Evolutionary conservation across 2,329 filamentous ascomycete genomes (phyloP), one percentile per base, ranked within the genome.

Genomic region (Ophiostoma angusticollis): DNA sequence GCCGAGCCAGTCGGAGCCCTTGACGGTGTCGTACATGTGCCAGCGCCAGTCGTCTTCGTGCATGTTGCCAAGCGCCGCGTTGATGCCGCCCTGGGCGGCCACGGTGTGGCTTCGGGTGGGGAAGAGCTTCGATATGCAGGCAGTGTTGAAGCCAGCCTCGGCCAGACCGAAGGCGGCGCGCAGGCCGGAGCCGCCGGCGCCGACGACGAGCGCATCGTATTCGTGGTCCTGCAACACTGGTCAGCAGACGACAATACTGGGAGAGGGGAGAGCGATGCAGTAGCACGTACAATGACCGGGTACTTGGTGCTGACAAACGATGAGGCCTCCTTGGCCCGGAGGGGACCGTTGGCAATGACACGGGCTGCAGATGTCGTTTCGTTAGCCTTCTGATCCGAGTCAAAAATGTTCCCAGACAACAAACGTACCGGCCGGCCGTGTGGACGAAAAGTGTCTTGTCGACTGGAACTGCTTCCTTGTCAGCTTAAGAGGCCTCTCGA

Each of bases 11-110:
- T 95, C 87, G 49, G 84, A 93, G 49, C 87, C 87, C 72, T 95
- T 95, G 59, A 95, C 87, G 31, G 87, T 95, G 62, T 95, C 87
- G 70, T 95, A 95, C 87, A 95, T 95, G 67, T 95, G 87, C 87
- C 87, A 95, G 70, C 86, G 79, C 87, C 87, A 95, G 67, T 95
- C 86, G 56, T 95, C 87, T 69, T 89, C 77, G 72, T 94, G 86
- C 87, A 95, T 95, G 68, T 93, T 94, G 57, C 84, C 84, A 41
- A 91, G 71, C 37, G 84, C 84, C 41, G 84, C 84, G 60, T 91
- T 91, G 70, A 91, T 89, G 56, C 84, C 84, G 58, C 84, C 84
- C 62, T 81, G 77, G 29, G 77, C 77, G 42, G 84, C 84, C 52
- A 91, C 84, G 8, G 84, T 91, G 63, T 91, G 84, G 59, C 74